Evolutionary conservation across 345 rosid species (phyloP).

Genomic region (Linum trigynum): DNA sequence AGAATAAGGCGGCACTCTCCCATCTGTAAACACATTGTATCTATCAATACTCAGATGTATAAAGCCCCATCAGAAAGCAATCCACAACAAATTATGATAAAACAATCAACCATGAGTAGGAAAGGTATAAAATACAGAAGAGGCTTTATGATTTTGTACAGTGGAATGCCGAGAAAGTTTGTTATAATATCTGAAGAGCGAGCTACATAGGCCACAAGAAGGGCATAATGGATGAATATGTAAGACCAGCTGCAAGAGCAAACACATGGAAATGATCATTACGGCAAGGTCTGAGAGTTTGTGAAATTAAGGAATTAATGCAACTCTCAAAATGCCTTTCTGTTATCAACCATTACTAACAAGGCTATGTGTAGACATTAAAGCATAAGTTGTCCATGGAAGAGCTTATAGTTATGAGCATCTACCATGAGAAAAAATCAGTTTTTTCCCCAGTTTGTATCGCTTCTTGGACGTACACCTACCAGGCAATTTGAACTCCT

Average conservation of each 20-base stretch:
- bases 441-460: no score
- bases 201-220: slow-evolving; percentile 87
- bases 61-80: slow-evolving; percentile 2
- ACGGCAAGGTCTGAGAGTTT: neutral
- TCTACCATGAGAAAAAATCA: neutral
- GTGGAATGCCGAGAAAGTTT: slow-evolving; percentile 62
- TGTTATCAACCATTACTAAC: neutral
- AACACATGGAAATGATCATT: slow-evolving; percentile 9
- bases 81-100: neutral
- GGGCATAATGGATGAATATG: slow-evolving; percentile 79
- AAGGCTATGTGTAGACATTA: neutral
- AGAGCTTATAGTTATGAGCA: no score
- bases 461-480: slow-evolving; percentile 8
- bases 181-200: slow-evolving; percentile 88
- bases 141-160: slow-evolving; percentile 32
- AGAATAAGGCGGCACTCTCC: slow-evolving; percentile 72
- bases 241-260: slow-evolving; percentile 84
- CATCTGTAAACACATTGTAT: slow-evolving; percentile 62
- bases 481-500: slow-evolving; percentile 92
- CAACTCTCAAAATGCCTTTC: neutral
- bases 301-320: neutral
- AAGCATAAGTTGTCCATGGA: neutral
- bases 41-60: slow-evolving; percentile 25
- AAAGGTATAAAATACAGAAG: neutral
- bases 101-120: neutral